Evolutionary conservation across 805 yeast genomes (phyloP), one percentile per base, ranked within the genome.

Genomic region (Cyberlindnera japonica): DNA sequence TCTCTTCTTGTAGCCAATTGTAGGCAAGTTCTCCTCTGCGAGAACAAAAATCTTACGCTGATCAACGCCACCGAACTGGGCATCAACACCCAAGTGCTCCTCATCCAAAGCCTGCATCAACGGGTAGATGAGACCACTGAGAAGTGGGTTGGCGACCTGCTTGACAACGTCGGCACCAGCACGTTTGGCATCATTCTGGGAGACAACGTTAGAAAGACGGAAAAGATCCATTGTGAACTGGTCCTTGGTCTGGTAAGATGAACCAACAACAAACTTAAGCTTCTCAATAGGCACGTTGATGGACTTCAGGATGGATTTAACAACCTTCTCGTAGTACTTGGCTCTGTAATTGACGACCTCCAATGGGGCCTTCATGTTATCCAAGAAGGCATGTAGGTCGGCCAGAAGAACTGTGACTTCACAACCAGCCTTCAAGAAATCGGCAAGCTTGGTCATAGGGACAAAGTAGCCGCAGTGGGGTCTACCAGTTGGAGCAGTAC

Each of bases 81-180:
- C 95, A 64, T 93, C 99, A 28, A 78, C 88, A 22, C 72, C 83
- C 58, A 93, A 75, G 63, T 82, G 81, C 59, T 93, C 83, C 66
- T 93, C 99, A 64, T 93, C 99, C 44, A 93, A 74, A 6, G 97
- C 97, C 70, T 93, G 99, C 99, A 93, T 93, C 60, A 95, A 76
- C 41, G 99, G 99, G 67, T 93, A 93, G 53, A 93, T 88, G 62
- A 93, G 77, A 8, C 99, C 99, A 29, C 91, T 79, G 44, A 93
- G 75, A 51, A 89, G 75, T 28, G 99, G 99, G 65, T 90, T 90
- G 26, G 87, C 80, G 34, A 90, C 97, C 69, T 93, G 99, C 63
- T 93, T 93, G 48, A 93, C 99, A 41, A 93, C 99, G 65, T 93
- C 99, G 10, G 99, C 98, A 63, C 99, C 99, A 2, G 99, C 99